phyloP scores from a whole-genome alignment of 2,329 filamentous ascomycete genomes.

The Apiospora marii region DNA sequence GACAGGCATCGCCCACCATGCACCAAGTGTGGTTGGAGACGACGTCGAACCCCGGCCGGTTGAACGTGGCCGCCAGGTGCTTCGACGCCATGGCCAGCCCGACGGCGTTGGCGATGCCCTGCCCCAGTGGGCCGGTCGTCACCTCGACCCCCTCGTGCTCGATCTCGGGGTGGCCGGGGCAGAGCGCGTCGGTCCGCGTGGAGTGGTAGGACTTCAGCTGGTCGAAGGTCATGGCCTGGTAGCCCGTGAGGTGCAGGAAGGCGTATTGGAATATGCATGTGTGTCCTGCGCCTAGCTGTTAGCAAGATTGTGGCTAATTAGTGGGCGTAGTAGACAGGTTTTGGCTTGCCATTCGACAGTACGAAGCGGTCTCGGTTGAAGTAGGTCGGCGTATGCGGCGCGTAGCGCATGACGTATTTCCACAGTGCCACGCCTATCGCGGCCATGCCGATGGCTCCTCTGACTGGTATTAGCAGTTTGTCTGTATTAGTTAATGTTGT shows the following conservation, averaged over 20 bases:
- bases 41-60: slow-evolving; percentile 55
- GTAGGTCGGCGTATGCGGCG: slow-evolving; percentile 57
- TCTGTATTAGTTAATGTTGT: not conserved
- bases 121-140: slow-evolving; percentile 64
- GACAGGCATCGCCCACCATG: slow-evolving; percentile 62
- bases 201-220: slow-evolving; percentile 61
- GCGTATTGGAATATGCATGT: slow-evolving; percentile 59
- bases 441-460: slow-evolving; percentile 45
- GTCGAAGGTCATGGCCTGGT: slow-evolving; percentile 58
- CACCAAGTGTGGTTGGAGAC: slow-evolving; percentile 61
- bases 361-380: slow-evolving; percentile 69
- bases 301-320: too few relatives aligned
- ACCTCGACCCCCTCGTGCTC: slow-evolving; percentile 63
- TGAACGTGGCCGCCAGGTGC: slow-evolving; percentile 59
- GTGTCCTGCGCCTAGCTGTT: too few relatives aligned
- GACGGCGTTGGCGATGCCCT: slow-evolving; percentile 64
- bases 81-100: slow-evolving; percentile 64
- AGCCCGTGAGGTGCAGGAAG: slow-evolving; percentile 58
- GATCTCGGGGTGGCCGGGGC: slow-evolving; percentile 63
- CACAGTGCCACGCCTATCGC: slow-evolving; percentile 54
- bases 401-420: slow-evolving; percentile 67
- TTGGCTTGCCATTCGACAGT: slow-evolving; percentile 57
- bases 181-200: slow-evolving; percentile 49
- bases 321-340: too few relatives aligned
- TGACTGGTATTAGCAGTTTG: not conserved